A percentile compares a stretch with the other conserved stretches of the same genome.
Evolutionary conservation across 2,329 filamentous ascomycete species (phyloP).

Genomic region (Acephala macrosclerotiorum): DNA sequence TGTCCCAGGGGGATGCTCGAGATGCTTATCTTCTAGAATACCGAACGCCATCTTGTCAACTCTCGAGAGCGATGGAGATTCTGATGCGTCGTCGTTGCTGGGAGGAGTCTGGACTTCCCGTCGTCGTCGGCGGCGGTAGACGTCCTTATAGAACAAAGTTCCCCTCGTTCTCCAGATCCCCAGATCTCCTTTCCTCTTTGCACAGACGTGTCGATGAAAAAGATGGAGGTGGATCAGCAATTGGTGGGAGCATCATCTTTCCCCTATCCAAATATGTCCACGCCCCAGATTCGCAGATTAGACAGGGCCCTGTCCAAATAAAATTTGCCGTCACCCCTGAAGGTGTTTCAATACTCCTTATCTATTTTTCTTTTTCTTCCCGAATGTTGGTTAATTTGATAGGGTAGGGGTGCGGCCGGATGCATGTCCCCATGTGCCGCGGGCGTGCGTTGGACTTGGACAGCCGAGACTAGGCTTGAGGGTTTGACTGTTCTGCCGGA

Average conservation of each 20-base stretch:
- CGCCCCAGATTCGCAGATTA: not conserved
- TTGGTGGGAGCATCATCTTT: conserved; percentile 1
- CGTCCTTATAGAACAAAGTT: not conserved
- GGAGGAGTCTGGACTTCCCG: not conserved
- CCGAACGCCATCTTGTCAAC: conserved; percentile 52
- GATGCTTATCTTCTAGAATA: conserved; percentile 53
- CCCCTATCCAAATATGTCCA: not conserved
- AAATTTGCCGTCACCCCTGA: conserved; percentile 5
- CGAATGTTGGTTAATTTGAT: not conserved
- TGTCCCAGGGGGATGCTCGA: conserved; percentile 57
- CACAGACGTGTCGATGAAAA: not conserved
- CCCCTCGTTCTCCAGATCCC: not conserved
- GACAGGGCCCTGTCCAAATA: not conserved
- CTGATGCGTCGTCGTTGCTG: not conserved
- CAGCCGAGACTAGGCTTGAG: not conserved
- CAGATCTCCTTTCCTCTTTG: not conserved
- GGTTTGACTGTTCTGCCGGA: not conserved
- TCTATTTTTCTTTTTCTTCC: not conserved
- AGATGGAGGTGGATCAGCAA: conserved; percentile 8
- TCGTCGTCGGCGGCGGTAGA: not conserved
- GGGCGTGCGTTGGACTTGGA: not conserved
- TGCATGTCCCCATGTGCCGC: not conserved
- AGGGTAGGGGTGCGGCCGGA: not conserved
- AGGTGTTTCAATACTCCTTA: conserved; percentile 1
- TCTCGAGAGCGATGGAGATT: not conserved